Base-by-base conservation (phyloP, 1,139 yeast species). In the Barnettozyma hawaiiensis region DNA sequence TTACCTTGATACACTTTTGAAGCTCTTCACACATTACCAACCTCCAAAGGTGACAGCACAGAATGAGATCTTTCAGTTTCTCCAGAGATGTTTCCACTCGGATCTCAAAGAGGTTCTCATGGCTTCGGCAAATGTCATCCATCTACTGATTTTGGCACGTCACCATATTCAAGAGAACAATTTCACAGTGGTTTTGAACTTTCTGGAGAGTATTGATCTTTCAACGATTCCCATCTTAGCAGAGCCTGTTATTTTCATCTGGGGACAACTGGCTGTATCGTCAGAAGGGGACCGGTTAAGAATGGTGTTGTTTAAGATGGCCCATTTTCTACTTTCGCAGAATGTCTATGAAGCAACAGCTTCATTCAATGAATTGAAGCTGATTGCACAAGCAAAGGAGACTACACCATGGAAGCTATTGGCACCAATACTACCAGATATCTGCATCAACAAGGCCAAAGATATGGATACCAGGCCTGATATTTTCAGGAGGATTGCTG, bases 371-470 rank as follows among this genome's bases (percentile, higher is more conserved):
- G 77, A 78, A 41, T 60, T 85, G 18, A 60, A 73, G 18, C 62
- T 68, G 20, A 69, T 81, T 11, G 72, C 81, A 1, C 35, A 54
- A 9, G 56, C 65, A 5, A 65, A 65, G 47, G 52, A 57, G 4
- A 50, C 51, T 18, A 60, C 72, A 0, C 57, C 68, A 10, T 68
- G 70, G 67, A 85, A 84, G 55, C 62, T 92, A 15, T 65, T 89
- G 28, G 76, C 87, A 4, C 96, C 96, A 0, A 85, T 78, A 50
- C 71, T 92, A 57, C 85, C 94, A 1, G 74, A 84, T 40, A 69
- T 89, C n/a, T 75, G 92, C 32, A 75, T 80, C 41, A 71, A 75
- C 38, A 69, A 86, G 14, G 79, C 86, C 2, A 78, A 78, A 48
- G 69, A 70, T 41, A 55, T 74, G 35, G 62, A 62, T 4, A 61